Evolutionary conservation across 768 basidiomycete species (phyloP).

Genomic region (Boletellus sp.): DNA sequence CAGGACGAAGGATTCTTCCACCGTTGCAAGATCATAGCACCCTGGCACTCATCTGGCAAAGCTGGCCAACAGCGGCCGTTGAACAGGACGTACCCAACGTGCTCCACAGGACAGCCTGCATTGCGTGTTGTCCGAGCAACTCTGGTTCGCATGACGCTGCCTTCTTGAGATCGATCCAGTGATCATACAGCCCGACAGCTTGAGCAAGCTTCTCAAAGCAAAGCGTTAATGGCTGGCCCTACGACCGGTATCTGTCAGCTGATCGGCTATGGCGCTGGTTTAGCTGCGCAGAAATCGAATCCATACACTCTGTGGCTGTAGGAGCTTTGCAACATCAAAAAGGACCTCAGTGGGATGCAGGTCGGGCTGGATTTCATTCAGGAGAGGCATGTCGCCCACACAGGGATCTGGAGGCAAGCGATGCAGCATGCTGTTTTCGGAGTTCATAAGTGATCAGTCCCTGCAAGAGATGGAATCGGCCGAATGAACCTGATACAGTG

Average conservation of each 20-base stretch:
- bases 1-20: constrained; percentile 69
- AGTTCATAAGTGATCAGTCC: constrained; percentile 11
- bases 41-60: constrained; percentile 41
- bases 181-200: constrained; percentile 65
- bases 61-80: background rate
- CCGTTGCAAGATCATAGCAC: constrained; percentile 56
- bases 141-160: constrained; percentile 50
- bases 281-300: constrained; percentile 10
- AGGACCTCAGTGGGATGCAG: constrained; percentile 74
- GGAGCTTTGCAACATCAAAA: constrained; percentile 72
- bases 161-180: constrained; percentile 61
- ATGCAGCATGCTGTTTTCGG: constrained; percentile 55
- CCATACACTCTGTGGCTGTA: constrained; percentile 59
- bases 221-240: constrained; percentile 70
- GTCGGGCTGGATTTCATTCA: constrained; percentile 75
- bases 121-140: constrained; percentile 69
- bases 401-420: constrained; percentile 52
- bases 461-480: background rate
- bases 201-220: constrained; percentile 67
- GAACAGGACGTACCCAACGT: constrained; percentile 49
- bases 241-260: constrained; percentile 9
- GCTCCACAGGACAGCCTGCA: constrained; percentile 71
- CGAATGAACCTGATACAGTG: constrained; percentile 68
- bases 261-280: background rate
- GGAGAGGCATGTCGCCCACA: constrained; percentile 40